Base-by-base conservation (phyloP, 1,284 basidiomycete genomes). In the Ustilago nuda region DNA sequence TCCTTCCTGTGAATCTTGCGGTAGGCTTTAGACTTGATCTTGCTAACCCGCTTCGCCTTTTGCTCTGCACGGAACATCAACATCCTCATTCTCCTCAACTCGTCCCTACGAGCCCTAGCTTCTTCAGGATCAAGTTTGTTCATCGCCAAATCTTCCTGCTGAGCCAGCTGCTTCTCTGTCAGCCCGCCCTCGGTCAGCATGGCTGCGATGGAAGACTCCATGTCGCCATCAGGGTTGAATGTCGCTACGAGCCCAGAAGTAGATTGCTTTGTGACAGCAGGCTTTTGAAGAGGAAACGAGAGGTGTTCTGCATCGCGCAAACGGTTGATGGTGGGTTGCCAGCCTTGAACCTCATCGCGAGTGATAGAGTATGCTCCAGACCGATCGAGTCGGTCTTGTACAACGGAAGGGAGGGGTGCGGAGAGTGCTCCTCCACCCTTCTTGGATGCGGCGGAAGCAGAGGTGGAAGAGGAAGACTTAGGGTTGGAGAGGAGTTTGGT, bases 1-100 rank as follows among this genome's bases (percentile, higher is more conserved):
- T 91, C 92, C 86, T 93, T 94, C 85, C 94, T 90, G 81, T 91
- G 91, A 55, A 98, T 89, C 79, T 93, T 92, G 43, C 95, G 89
- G 85, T 94, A 98, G 4, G 94, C 91, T 87, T 96, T 98, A 86
- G 92, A 93, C 89, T 99, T 98, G 88, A 99, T 98, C 87, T 97
- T 98, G 45, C 92, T 91, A 9, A 97, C 89, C 12, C 95, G 91
- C 83, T 93, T 94, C 11, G 94, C 94, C 85, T 96, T 96, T 43
- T 91, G 88, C 82, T 99, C 95, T 0, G 94, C 94, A 4, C 95
- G 91, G 88, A 97, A 98, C 89, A 95, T 93, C 55, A 98, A 89
- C 80, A 98, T 95, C 36, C 96, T 91, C 90, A 94, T 94, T 81
- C 91, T 90, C 17, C 93, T 90, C 15, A 98, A 89, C 82, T 95